phyloP scores from a whole-genome alignment of 139 green algal genomes.

The Tetraselmis striata region DNA sequence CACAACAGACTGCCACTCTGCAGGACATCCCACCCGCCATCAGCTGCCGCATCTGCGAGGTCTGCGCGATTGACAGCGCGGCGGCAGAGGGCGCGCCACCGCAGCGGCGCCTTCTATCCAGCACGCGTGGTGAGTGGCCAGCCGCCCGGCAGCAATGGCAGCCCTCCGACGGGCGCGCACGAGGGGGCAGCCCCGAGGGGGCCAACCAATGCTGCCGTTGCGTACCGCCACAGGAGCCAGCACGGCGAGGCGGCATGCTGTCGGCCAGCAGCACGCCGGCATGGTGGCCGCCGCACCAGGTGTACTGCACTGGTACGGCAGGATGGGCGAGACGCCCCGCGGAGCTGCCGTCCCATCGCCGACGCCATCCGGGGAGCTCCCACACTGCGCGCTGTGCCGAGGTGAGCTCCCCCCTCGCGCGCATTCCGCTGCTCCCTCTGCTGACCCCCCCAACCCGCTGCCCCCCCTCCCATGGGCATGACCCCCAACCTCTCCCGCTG shows the following conservation, averaged over 20 bases:
- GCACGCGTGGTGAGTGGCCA: neutral
- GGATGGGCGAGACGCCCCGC: neutral
- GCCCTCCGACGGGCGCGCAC: neutral
- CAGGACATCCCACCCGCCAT: neutral
- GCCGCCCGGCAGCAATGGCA: neutral
- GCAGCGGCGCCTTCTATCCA: neutral
- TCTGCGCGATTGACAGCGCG: neutral
- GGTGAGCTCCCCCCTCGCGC: no score
- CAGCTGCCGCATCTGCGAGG: neutral
- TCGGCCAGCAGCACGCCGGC: neutral
- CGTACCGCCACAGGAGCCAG: no score
- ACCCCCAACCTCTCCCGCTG: neutral
- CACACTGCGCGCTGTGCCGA: neutral
- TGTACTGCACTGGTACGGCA: neutral
- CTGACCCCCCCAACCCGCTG: neutral
- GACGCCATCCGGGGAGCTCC: neutral
- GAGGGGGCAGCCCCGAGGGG: neutral
- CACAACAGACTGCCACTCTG: no score
- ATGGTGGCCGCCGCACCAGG: neutral
- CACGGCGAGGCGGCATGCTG: neutral
- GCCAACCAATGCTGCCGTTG: neutral
- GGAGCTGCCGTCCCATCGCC: neutral
- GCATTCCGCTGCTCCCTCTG: neutral
- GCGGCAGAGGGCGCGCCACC: neutral
- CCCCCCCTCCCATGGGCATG: neutral